These are phyloP conservation scores for Fagopyrum tataricum DNA, from an alignment of 148 eudicot species.

Conservation along the genomic window DNA sequence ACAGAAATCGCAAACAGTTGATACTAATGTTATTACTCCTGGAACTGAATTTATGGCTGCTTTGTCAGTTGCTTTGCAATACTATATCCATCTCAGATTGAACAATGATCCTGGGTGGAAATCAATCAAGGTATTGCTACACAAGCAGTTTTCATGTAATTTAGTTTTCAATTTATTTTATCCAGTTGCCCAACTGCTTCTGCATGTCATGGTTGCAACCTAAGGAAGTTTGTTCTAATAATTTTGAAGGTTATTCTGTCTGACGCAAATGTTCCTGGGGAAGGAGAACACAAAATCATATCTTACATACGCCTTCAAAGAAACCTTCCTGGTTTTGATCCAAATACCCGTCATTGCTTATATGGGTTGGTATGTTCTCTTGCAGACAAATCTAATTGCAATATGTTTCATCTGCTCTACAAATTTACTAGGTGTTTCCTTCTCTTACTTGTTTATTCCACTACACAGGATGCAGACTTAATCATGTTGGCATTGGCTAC, in stretches of 20 bases:
- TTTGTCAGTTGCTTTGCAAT: conserved; percentile 81
- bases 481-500: conserved; percentile 65
- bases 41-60: conserved; percentile 96
- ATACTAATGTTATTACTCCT: conserved; percentile 91
- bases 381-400: background rate
- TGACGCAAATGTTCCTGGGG: conserved; percentile 99
- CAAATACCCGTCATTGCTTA: conserved; percentile 91
- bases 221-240: conserved; percentile 5
- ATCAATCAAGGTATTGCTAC: conserved; percentile 61
- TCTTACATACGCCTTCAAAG: conserved; percentile 95
- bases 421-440: background rate
- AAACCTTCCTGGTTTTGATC: conserved; percentile 90
- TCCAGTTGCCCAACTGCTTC: background rate
- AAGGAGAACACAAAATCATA: conserved; percentile 99
- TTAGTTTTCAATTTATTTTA: background rate
- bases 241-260: conserved; percentile 77
- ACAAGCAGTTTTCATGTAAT: background rate
- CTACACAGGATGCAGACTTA: conserved; percentile 10
- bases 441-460: background rate
- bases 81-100: conserved; percentile 76
- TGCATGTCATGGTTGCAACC: conserved; percentile 2
- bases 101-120: conserved; percentile 98
- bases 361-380: conserved; percentile 75
- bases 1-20: conserved; percentile 63
- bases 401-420: background rate